Evolutionary conservation across 352 stramenopile species (phyloP), one percentile per base, ranked within the genome.

Genomic region (Salisapilia sapeloensis): DNA sequence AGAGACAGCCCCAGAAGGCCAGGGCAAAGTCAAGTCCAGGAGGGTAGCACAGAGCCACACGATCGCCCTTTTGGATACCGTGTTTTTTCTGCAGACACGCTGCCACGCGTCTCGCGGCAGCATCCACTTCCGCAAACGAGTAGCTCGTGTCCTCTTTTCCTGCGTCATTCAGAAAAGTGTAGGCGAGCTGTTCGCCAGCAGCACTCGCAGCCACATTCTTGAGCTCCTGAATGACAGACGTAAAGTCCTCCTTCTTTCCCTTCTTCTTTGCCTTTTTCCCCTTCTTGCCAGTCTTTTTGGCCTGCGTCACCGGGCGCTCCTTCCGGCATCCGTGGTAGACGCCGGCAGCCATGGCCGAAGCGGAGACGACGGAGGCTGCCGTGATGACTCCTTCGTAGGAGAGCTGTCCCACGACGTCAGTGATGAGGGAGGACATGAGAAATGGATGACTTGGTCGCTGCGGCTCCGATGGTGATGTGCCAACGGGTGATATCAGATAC

Each of bases 1-100:
- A 83, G 12, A 86, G 39, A 29, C 71, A 86, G 19, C 66, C 71
- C 71, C 66, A 86, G 43, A 86, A 86, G 24, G 46, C 66, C 31
- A 83, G 27, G 3, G 66, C 62, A 45, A 86, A 86, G 55, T 86
- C 71, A 7, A 82, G 39, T 0, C 71, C 66, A 2, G 71, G 66
- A 7, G 71, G 71, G 56, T 67, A 86, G 43, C 63, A 81, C 17
- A 86, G 58, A 48, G 83, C 60, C 28, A 83, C 64, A 21, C 67
- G 62, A 50, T 86, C 71, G 27, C 71, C 66, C 31, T 76, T 80
- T 3, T 40, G 20, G 4, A 76, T 49, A 12, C 41, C 33, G 0
- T 41, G 64, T 3, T 80, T 50, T 4, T 35, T 56, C 43, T 83
- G 63, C 20, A 86, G 44, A 14, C 54, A 57, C 8, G 58, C 63